Conservation (phyloP, 306 rosid genomes). For the Malus fusca region DNA sequence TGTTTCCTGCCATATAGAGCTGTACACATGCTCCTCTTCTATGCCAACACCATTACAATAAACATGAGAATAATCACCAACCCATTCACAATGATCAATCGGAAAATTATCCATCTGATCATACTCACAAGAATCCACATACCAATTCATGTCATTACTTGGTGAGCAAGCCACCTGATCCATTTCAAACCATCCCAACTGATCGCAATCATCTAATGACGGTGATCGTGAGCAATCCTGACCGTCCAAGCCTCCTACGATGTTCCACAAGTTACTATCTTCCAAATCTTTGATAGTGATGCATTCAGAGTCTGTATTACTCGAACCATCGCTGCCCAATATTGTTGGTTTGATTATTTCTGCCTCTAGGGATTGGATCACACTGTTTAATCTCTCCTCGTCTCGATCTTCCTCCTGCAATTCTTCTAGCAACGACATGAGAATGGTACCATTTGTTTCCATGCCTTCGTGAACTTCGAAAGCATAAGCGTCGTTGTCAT, state of each 20-base stretch:
- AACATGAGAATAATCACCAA: constrained; percentile 10
- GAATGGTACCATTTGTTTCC: constrained; percentile 25
- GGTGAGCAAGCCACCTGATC: constrained; percentile 22
- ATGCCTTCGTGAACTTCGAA: constrained; percentile 18
- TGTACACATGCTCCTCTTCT: constrained; percentile 8
- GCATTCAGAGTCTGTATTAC: not conserved
- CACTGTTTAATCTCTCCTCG: constrained; percentile 38
- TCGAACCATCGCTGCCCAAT: not conserved
- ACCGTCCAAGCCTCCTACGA: not conserved
- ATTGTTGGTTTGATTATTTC: constrained; percentile 19
- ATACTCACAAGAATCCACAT: constrained; percentile 20
- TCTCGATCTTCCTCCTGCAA: constrained; percentile 31
- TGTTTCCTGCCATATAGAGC: constrained; percentile 12
- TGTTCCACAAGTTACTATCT: not conserved
- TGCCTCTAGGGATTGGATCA: constrained; percentile 51
- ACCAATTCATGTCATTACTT: constrained; percentile 24
- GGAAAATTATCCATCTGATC: constrained; percentile 10
- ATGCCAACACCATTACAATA: constrained; percentile 14
- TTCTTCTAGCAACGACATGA: constrained; percentile 39
- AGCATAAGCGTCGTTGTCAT: not conserved
- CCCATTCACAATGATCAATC: not conserved
- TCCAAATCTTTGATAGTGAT: not conserved
- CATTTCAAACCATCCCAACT: constrained; percentile 22
- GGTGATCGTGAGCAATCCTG: constrained; percentile 26
- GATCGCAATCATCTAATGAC: constrained; percentile 6